phyloP scores from a whole-genome alignment of 1,284 basidiomycete genomes.

The Ceratobasidium sp. region DNA sequence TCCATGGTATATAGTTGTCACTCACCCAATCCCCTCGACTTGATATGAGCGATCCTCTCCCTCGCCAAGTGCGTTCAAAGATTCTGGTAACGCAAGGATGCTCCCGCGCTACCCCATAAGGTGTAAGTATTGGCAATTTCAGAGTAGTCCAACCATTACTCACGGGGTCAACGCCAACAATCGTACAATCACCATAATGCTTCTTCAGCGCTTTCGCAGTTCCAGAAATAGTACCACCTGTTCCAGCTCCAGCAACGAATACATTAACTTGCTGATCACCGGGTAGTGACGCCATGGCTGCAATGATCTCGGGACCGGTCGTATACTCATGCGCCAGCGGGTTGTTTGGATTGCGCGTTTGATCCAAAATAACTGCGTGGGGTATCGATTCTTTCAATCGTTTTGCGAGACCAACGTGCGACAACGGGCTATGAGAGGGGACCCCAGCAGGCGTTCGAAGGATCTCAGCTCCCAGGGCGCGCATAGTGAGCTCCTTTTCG shows the following conservation, averaged over 20 bases:
- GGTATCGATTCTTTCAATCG: constrained; percentile 81
- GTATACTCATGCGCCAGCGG: constrained; percentile 87
- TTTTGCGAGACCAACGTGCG: constrained; percentile 88
- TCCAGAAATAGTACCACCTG: constrained; percentile 93
- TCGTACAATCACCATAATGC: constrained; percentile 71
- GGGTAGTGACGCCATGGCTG: constrained; percentile 67
- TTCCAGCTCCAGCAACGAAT: constrained; percentile 87
- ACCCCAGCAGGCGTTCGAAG: constrained; percentile 93
- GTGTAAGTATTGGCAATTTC: constrained; percentile 18
- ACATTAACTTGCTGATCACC: constrained; percentile 77
- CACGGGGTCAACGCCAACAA: constrained; percentile 91
- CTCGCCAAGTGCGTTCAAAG: constrained; percentile 58
- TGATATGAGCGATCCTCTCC: constrained; percentile 71
- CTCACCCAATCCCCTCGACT: constrained; percentile 88
- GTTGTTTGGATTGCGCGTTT: constrained; percentile 78
- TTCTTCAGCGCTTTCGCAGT: constrained; percentile 84
- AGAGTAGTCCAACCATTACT: constrained; percentile 17
- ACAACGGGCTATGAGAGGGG: constrained; percentile 82
- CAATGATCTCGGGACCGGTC: constrained; percentile 90
- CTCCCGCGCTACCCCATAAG: constrained; percentile 71
- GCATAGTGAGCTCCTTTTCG: constrained; percentile 93
- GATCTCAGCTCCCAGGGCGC: constrained; percentile 92
- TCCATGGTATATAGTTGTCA: constrained; percentile 33
- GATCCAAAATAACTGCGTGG: constrained; percentile 88
- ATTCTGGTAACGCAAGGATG: constrained; percentile 77